phyloP scores from a whole-genome alignment of 1,139 yeast genomes.

The Taphrina pruni region DNA sequence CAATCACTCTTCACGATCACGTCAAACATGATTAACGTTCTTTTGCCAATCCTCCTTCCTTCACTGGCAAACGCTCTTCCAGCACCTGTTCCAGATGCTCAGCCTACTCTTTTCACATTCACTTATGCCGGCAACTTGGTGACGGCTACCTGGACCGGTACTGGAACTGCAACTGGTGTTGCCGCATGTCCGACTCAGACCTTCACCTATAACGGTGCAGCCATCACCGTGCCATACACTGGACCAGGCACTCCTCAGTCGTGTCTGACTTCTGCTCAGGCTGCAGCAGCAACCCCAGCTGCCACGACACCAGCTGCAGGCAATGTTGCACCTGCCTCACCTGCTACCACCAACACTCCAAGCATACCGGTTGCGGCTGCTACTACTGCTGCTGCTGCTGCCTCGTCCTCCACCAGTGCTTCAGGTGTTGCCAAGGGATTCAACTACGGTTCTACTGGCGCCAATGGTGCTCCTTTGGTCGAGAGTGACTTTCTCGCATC shows the following conservation, averaged over 20 bases:
- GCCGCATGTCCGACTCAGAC: slow-evolving; percentile 34
- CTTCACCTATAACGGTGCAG: slow-evolving; percentile 31
- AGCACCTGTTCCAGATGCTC: slow-evolving; percentile 26
- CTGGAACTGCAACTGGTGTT: slow-evolving; percentile 13
- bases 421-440: slow-evolving; percentile 16
- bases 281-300: slow-evolving; percentile 13
- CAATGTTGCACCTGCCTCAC: background rate
- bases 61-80: slow-evolving; percentile 20
- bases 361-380: background rate
- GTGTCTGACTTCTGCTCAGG: slow-evolving; percentile 21
- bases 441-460: slow-evolving; percentile 33
- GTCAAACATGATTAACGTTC: slow-evolving; percentile 10
- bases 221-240: slow-evolving; percentile 29
- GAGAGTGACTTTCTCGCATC: slow-evolving; percentile 20
- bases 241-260: slow-evolving; percentile 37
- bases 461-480: slow-evolving; percentile 21
- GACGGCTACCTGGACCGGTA: slow-evolving; percentile 28
- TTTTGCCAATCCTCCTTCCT: slow-evolving; percentile 17
- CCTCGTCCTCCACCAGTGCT: background rate
- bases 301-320: slow-evolving; percentile 15
- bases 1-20: background rate
- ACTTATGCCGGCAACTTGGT: slow-evolving; percentile 20
- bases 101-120: slow-evolving; percentile 30
- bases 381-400: background rate
- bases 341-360: background rate